phyloP scores from a whole-genome alignment of 2,329 filamentous ascomycete genomes.

The Reticulascus tulasneorum region DNA sequence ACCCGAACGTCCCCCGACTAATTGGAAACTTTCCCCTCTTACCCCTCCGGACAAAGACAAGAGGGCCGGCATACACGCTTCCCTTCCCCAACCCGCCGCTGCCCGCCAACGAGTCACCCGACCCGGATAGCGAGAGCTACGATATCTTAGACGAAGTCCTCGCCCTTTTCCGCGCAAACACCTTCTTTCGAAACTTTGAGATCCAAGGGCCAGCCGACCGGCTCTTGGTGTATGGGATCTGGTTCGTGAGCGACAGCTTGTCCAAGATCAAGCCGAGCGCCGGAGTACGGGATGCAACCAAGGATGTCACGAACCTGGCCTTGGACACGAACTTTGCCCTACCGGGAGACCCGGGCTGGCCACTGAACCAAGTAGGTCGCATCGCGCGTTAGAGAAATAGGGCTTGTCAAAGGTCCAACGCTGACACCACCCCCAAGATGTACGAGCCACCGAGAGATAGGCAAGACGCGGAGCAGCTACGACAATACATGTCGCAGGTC shows the following conservation, averaged over 20 bases:
- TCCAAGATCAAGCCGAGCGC: constrained; percentile 78
- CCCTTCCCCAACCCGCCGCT: constrained; percentile 55
- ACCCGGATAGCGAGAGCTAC: constrained; percentile 88
- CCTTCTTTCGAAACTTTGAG: constrained; percentile 99
- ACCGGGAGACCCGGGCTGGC: constrained; percentile 88
- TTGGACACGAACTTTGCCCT: constrained; percentile 91
- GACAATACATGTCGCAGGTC: constrained; percentile 88
- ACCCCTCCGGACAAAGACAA: constrained; percentile 88
- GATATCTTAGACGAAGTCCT: constrained; percentile 95
- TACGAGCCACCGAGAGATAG: constrained; percentile 86
- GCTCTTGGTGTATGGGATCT: constrained; percentile 92
- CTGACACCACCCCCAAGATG: constrained; percentile 46
- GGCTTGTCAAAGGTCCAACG: background rate
- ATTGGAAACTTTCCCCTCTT: constrained; percentile 92
- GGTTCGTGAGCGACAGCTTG: constrained; percentile 89
- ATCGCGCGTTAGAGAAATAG: constrained; percentile 3
- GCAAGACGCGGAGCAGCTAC: constrained; percentile 82
- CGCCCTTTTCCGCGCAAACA: constrained; percentile 92
- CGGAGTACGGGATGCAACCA: constrained; percentile 52
- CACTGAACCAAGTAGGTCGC: constrained; percentile 74
- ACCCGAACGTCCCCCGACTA: constrained; percentile 58
- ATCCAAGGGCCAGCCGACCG: constrained; percentile 95
- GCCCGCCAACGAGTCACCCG: constrained; percentile 58
- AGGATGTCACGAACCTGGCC: constrained; percentile 86
- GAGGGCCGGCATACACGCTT: constrained; percentile 90